A percentile compares a stretch with the other conserved stretches of the same genome.
phyloP scores from a whole-genome alignment of 495 filamentous ascomycete species.

The Hamigera avellanea region DNA sequence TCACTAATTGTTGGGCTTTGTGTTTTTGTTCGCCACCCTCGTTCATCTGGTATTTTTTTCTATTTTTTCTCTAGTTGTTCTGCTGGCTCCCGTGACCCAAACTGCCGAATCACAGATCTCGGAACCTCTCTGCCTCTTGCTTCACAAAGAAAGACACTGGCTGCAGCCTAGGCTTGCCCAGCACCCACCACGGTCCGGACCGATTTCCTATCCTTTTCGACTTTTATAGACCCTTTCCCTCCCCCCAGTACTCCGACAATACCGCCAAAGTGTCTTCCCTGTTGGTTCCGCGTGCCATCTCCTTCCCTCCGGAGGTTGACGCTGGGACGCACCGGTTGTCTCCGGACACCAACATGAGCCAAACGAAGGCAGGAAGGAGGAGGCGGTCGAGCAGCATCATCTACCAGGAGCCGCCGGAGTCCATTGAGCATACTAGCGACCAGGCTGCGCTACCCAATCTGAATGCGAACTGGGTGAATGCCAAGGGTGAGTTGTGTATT shows the following conservation, averaged over 20 bases:
- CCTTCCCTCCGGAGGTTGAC: constrained; percentile 66
- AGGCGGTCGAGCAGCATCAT: constrained; percentile 91
- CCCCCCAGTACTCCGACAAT: constrained; percentile 31
- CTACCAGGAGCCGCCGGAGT: constrained; percentile 89
- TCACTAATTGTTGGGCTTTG: too few species aligned
- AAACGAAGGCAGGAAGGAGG: constrained; percentile 56
- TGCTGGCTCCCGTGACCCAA: constrained; percentile 16
- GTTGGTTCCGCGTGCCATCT: constrained; percentile 66
- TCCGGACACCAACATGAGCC: constrained; percentile 43
- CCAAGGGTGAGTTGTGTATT: constrained; percentile 69
- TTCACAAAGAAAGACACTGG: neutral
- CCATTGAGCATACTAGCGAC: constrained; percentile 90
- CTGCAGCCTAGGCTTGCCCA: too few species aligned
- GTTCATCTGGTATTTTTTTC: neutral
- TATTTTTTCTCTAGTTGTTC: neutral
- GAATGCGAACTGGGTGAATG: constrained; percentile 98
- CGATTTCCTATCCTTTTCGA: neutral
- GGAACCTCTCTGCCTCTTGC: neutral
- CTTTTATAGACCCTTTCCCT: neutral
- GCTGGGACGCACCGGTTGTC: constrained; percentile 43
- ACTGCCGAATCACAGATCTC: constrained; percentile 8
- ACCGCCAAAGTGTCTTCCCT: constrained; percentile 84
- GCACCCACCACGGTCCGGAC: neutral
- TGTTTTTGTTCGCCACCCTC: neutral
- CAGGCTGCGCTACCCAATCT: constrained; percentile 89